A percentile compares a stretch with the other conserved stretches of the same genome.
phyloP scores from a whole-genome alignment of 23 red algal species.

The Gracilaria gracilis region DNA sequence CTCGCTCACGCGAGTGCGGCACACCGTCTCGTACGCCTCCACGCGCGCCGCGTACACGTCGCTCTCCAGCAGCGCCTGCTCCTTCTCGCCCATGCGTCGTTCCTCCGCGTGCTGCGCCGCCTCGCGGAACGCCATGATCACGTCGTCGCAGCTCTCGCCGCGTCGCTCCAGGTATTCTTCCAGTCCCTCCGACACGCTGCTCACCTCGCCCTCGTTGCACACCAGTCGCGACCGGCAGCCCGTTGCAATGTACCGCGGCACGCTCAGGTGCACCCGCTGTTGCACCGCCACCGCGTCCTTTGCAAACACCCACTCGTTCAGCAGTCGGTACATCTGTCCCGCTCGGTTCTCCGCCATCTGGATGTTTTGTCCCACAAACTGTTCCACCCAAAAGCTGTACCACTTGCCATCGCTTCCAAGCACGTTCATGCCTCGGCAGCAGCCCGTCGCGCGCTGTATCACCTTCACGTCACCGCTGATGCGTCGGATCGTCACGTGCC shows the following conservation, averaged over 20 bases:
- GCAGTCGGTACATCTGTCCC: slow-evolving; percentile 74
- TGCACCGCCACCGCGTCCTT: slow-evolving; percentile 71
- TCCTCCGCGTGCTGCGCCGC: slow-evolving; percentile 21
- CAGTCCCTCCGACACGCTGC: slow-evolving; percentile 72
- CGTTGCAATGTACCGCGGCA: slow-evolving; percentile 70
- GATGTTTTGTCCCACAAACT: slow-evolving; percentile 59
- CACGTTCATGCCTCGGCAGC: slow-evolving; percentile 73
- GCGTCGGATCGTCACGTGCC: slow-evolving; percentile 79
- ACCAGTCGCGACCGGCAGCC: slow-evolving; percentile 81
- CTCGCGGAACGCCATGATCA: slow-evolving; percentile 79
- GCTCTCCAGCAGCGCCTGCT: slow-evolving; percentile 16
- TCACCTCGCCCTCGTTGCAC: slow-evolving; percentile 44
- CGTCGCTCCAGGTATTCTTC: slow-evolving; percentile 53
- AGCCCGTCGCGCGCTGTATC: slow-evolving; percentile 50
- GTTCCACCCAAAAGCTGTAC: slow-evolving; percentile 91
- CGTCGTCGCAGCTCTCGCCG: slow-evolving; percentile 74
- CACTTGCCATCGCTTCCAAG: slow-evolving; percentile 80
- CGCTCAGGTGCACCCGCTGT: slow-evolving; percentile 42
- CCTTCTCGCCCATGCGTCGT: slow-evolving; percentile 31
- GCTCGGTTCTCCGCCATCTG: slow-evolving; percentile 84
- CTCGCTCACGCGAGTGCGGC: slow-evolving; percentile 61
- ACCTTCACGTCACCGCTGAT: slow-evolving; percentile 80
- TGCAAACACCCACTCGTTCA: slow-evolving; percentile 73
- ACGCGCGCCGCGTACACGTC: slow-evolving; percentile 63
- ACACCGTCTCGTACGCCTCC: slow-evolving; percentile 74